These are phyloP conservation scores for Hibiscus trionum DNA, from an alignment of 345 rosid genomes.

Conservation along the genomic window DNA sequence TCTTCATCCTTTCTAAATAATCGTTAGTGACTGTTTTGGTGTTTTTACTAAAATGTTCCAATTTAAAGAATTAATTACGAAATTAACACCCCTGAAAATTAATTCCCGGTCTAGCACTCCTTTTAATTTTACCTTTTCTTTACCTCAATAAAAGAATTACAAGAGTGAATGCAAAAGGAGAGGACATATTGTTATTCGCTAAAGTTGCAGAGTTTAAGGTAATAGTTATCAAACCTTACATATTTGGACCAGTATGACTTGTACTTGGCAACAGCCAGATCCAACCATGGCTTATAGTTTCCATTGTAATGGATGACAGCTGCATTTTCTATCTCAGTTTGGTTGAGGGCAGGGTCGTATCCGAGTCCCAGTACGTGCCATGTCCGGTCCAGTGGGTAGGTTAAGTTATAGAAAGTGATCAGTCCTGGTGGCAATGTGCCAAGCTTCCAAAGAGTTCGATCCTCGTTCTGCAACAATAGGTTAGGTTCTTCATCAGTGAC, in stretches of 20 bases:
- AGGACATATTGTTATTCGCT: slow-evolving; percentile 22
- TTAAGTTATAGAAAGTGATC: slow-evolving; percentile 90
- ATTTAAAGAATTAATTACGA: no score
- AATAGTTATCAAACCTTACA: slow-evolving; percentile 60
- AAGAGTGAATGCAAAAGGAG: neutral
- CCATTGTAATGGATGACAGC: slow-evolving; percentile 96
- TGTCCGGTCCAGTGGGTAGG: slow-evolving; percentile 62
- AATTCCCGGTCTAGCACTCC: no score
- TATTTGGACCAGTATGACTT: slow-evolving; percentile 79
- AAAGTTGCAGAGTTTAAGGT: slow-evolving; percentile 62
- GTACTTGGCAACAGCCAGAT: slow-evolving; percentile 82
- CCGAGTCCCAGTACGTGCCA: slow-evolving; percentile 98
- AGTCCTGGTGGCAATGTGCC: slow-evolving; percentile 95
- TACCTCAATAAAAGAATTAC: neutral
- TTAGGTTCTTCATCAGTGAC: slow-evolving; percentile 6
- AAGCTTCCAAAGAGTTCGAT: slow-evolving; percentile 93
- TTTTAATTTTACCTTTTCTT: neutral
- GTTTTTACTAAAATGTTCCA: no score
- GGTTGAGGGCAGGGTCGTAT: slow-evolving; percentile 95
- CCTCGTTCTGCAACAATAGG: slow-evolving; percentile 70
- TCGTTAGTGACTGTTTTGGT: no score
- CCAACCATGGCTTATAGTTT: slow-evolving; percentile 96
- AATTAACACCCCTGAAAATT: no score
- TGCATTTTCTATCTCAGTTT: slow-evolving; percentile 75
- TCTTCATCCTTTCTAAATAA: no score